Evolutionary conservation across 1,139 yeast genomes (phyloP).

Genomic region (Kodamaea alishanica): DNA sequence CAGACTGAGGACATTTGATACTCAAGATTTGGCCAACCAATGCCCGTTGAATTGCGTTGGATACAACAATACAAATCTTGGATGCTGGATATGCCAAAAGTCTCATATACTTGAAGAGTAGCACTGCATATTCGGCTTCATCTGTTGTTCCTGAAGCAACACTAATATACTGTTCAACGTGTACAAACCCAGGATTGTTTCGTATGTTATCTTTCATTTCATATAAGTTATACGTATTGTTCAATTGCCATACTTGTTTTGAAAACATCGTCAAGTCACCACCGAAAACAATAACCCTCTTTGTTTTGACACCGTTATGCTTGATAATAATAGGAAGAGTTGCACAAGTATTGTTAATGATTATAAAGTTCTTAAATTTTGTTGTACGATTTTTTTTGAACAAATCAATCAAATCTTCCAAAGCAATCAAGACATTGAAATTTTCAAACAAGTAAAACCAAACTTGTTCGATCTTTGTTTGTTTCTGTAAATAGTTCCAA

Average conservation of each 20-base stretch:
- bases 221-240: too few species aligned
- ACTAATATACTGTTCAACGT: conserved; percentile 35
- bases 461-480: conserved; percentile 3
- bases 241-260: conserved; percentile 4
- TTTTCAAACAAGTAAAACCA: conserved; percentile 12
- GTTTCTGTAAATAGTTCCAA: conserved; percentile 3
- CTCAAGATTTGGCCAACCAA: conserved; percentile 22
- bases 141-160: conserved; percentile 25
- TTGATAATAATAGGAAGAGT: conserved; percentile 5
- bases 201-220: too few species aligned
- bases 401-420: conserved; percentile 12
- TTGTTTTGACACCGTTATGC: conserved; percentile 1
- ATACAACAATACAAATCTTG: conserved; percentile 40
- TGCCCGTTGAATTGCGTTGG: conserved; percentile 35
- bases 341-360: conserved; percentile 9
- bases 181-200: conserved; percentile 44
- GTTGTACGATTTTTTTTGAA: background rate
- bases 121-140: conserved; percentile 53
- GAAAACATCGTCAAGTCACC: conserved; percentile 3
- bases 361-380: conserved; percentile 10
- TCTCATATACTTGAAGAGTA: conserved; percentile 47
- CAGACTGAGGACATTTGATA: conserved; percentile 4
- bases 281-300: conserved; percentile 9
- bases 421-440: conserved; percentile 10
- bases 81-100: conserved; percentile 41